Evolutionary conservation across 345 rosid genomes (phyloP), one percentile per base, ranked within the genome.

Genomic region (Eucalyptus marginata): DNA sequence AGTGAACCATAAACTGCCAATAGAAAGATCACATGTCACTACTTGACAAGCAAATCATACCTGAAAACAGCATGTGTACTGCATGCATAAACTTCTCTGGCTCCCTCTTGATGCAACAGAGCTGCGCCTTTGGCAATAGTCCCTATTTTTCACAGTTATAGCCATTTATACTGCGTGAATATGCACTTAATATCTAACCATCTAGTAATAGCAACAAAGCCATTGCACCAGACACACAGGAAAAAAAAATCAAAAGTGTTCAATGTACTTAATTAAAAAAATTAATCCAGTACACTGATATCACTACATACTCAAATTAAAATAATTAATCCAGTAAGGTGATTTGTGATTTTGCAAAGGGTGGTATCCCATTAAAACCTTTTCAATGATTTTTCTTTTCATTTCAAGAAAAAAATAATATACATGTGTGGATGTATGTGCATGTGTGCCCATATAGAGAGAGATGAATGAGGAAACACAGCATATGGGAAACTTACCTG

Each of bases 81-180:
- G 90, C 99, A 97, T 25, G 99, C 99, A 88, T 96, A 96, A 51
- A 97, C 99, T 94, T 96, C 99, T 89, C 98, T 96, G 49, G 99
- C 99, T 27, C 99, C 99, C 92, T 96, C 99, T 92, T 97, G 98
- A 93, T 97, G 99, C 87, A 97, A 94, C 76, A 97, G 92, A 91
- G 97, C 99, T 80, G 99, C 99, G 91, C 99, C 98, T 94, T 97
- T 97, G 90, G 95, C 89, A 90, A 96, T 97, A 81, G 99, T 97
- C 90, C 99, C 98, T 97, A 90, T 54, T 68, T 64, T 44, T 80
- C 90, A 81, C 85, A 86, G 90, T 29, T 44, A 88, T 25, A 81
- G 50, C 51, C 51, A 46, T 87, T 90, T 47, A 88, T 71, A 76
- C 29, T 10, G 47, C 7, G 1, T 40, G 47, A 76, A 25, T 20